A percentile compares a stretch with the other conserved stretches of the same genome.
Conservation (phyloP, 2,329 filamentous ascomycete species). For the Aspergillus ibericus region DNA sequence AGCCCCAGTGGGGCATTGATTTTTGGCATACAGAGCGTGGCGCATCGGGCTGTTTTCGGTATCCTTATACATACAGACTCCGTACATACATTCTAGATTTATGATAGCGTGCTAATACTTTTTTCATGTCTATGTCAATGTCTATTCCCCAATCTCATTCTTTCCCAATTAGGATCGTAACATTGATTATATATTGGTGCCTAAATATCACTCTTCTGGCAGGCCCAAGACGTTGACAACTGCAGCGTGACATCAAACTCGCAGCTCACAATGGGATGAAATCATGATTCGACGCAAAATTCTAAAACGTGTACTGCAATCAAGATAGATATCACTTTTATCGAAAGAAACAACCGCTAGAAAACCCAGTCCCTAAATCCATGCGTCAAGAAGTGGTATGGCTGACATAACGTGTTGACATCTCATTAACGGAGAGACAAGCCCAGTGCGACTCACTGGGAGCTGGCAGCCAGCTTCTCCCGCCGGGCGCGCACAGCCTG, state of each 20-base stretch:
- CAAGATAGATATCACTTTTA: background rate
- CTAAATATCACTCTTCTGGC: too few relatives aligned
- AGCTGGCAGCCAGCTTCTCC: slow-evolving; percentile 39
- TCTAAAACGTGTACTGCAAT: background rate
- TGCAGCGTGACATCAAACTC: background rate
- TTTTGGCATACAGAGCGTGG: too few relatives aligned
- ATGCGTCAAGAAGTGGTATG: background rate
- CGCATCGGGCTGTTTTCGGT: too few relatives aligned
- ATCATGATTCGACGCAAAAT: background rate
- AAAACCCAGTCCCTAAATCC: background rate
- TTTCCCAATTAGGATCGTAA: too few relatives aligned
- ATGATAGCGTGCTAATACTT: too few relatives aligned
- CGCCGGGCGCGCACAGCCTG: slow-evolving; percentile 75
- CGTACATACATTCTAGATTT: too few relatives aligned
- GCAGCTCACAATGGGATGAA: background rate
- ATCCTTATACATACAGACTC: too few relatives aligned
- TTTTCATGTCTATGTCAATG: too few relatives aligned
- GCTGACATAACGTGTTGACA: background rate
- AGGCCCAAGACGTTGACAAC: too few relatives aligned
- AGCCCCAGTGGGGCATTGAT: too few relatives aligned
- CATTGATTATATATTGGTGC: too few relatives aligned
- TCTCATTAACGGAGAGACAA: background rate
- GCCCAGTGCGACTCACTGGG: background rate
- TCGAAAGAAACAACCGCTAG: background rate
- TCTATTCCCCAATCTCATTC: too few relatives aligned